Base-by-base conservation (phyloP, 331 rosid genomes). In the Dryas integrifolia region DNA sequence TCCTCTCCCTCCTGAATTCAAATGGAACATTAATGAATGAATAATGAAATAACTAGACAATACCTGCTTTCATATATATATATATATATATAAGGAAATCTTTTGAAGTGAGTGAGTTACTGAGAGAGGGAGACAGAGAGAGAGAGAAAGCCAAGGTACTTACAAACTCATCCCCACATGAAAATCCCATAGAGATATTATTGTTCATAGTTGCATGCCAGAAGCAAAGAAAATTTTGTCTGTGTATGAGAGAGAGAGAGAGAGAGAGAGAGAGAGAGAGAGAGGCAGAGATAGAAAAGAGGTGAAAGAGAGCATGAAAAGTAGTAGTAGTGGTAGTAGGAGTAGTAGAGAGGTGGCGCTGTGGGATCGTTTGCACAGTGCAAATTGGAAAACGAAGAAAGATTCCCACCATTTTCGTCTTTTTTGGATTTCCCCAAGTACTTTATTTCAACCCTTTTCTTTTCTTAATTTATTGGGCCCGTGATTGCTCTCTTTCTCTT, bases 121-220 rank as follows among this genome's bases (percentile, higher is more conserved):
- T 21, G 48, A 38, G 30, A 12, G 13, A 12, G 16, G 3, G 2
- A 0, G 30, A 69, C 47, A 77, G 69, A 51, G 6, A 56, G 13
- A 50, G 18, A 73, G 62, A 64, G 38, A 59, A 50, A 48, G 55
- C 55, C n/a, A 53, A 58, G 57, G 61, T 50, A 81, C 87, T 80
- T 79, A 89, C 96, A 69, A 72, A 83, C 83, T 82, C 79, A 74
- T 76, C 82, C 56, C 67, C 79, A 63, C 82, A 80, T 81, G 94
- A 79, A 82, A 83, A 81, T 72, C 82, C 90, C 86, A 78, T 44
- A 44, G 72, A 72, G 77, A 88, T 74, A 72, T 67, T 74, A 73
- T 65, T 76, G 82, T 76, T 67, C 78, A 69, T 72, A 59, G 77
- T 73, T 18, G 69, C 70, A 76, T 73, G 77, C 80, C 78, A 76